These are phyloP conservation scores for Haplosporangium gracile DNA, from an alignment of 192 early-diverging fungal genomes.

Conservation along the genomic window DNA sequence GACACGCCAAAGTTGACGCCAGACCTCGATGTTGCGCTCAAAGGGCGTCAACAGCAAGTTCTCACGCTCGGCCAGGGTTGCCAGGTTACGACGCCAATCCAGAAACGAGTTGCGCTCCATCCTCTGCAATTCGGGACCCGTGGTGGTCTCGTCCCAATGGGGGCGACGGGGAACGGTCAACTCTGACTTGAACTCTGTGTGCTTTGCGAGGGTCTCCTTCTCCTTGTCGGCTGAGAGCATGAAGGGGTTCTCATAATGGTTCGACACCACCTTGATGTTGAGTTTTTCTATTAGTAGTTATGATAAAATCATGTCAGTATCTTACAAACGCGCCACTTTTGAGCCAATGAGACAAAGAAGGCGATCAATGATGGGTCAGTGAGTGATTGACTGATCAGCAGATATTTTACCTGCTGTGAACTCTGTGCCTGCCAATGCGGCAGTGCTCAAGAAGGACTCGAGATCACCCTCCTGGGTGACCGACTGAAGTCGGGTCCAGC, in stretches of 20 bases:
- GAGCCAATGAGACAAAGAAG: background rate
- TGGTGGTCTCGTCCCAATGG: constrained; percentile 88
- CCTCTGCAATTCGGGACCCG: constrained; percentile 82
- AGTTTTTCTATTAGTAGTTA: constrained; percentile 65
- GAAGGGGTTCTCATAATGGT: constrained; percentile 84
- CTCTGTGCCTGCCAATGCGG: constrained; percentile 94
- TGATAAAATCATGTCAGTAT: too few relatives aligned
- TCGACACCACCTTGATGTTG: constrained; percentile 87
- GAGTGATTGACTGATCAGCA: background rate
- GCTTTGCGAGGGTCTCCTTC: constrained; percentile 77
- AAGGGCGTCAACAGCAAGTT: constrained; percentile 96
- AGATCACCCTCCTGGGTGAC: constrained; percentile 98
- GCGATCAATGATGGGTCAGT: background rate
- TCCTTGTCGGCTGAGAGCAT: constrained; percentile 87
- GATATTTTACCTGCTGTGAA: constrained; percentile 81
- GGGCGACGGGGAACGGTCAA: constrained; percentile 92
- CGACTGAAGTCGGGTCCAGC: constrained; percentile 91
- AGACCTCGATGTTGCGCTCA: constrained; percentile 98
- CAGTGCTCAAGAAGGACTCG: constrained; percentile 95
- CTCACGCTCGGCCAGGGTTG: constrained; percentile 93
- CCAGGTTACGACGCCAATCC: constrained; percentile 91
- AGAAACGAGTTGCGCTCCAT: constrained; percentile 91
- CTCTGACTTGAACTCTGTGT: constrained; percentile 78
- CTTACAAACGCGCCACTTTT: too few relatives aligned
- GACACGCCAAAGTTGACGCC: constrained; percentile 99